Evolutionary conservation across 371 early-diverging fungal species (phyloP), one percentile per base, ranked within the genome.

Genomic region (Mortierella sp.): DNA sequence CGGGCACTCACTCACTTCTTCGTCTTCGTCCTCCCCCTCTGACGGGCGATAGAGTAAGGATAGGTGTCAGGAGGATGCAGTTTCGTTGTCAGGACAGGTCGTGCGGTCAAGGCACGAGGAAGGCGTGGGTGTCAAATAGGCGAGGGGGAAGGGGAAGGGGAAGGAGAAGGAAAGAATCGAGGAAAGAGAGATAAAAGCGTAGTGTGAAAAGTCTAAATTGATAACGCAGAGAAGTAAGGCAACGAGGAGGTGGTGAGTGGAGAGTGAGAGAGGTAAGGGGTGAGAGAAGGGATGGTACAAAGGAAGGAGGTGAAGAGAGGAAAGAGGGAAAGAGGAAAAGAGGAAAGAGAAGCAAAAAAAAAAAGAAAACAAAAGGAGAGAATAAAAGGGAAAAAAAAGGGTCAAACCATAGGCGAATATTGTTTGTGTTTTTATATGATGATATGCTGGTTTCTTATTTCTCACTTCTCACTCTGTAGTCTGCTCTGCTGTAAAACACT

Each of bases 91-190:
- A 57, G 44, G 31, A 57, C 54, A 73, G 24, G 34, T 42, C 44
- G 58, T 38, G 57, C 26, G 74, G 44, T 26, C 54, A 21, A 73
- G 60, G 52, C 52, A 34, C 68, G 68, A 68, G 42, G 72, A 72
- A 24, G 54, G 70, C 73, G 54, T 13, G 24, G 28, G 24, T 73
- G 28, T 48, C 31, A 42, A 68, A 55, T 38, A 19, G 42, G 68
- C 8, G 58, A 26, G 28, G 42, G 31, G 47, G 31, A 47, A 34
- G 24, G 24, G 9, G 68, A 24, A 68, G 21, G 68, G 68, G 45
- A 31, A 58, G 47, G 19, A 45, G 57, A 63, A 26, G 7, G 26
- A 45, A 42, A 31, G 60, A 31, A 60, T 55, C n/a, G 58, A 58
- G 26, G 60, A 5, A 60, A 28, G 26, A 28, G 60, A 60, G 70